These are phyloP conservation scores for Barbatosphaeria neglecta DNA, from an alignment of 495 filamentous ascomycete genomes.

Conservation along the genomic window DNA sequence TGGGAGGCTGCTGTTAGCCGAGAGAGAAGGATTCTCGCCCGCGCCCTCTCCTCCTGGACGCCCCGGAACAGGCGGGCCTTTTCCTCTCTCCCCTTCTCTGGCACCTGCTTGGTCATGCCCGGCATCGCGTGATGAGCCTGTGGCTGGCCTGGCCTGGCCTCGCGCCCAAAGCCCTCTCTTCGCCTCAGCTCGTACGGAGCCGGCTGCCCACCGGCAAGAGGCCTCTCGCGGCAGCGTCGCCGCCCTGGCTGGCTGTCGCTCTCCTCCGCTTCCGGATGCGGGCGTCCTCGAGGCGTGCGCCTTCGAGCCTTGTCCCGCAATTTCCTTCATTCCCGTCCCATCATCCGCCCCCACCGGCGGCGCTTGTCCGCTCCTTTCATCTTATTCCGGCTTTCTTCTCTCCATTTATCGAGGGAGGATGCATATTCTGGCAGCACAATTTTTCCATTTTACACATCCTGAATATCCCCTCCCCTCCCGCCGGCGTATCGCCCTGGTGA, in stretches of 20 bases:
- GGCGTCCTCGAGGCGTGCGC: neutral
- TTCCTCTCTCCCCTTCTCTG: too few relatives aligned
- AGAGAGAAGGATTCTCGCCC: neutral
- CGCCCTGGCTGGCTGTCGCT: neutral
- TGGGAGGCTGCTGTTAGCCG: neutral
- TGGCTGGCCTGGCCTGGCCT: too few relatives aligned
- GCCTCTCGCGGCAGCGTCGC: neutral
- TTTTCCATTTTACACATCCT: too few relatives aligned
- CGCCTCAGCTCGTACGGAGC: neutral
- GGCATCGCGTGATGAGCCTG: too few relatives aligned
- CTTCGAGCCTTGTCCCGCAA: neutral
- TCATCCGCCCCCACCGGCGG: neutral
- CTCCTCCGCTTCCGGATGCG: neutral
- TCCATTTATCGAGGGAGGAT: neutral
- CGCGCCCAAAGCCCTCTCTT: neutral
- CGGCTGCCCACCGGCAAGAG: neutral
- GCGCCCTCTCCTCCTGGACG: neutral
- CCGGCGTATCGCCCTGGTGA: neutral
- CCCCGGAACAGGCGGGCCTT: neutral
- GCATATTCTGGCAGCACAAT: too few relatives aligned
- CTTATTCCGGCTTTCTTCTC: neutral
- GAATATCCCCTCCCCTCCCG: too few relatives aligned
- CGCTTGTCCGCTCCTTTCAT: too few relatives aligned
- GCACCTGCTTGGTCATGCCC: too few relatives aligned
- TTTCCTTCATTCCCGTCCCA: neutral